Evolutionary conservation across 805 yeast genomes (phyloP).

Genomic region (Kodamaea leandrae): DNA sequence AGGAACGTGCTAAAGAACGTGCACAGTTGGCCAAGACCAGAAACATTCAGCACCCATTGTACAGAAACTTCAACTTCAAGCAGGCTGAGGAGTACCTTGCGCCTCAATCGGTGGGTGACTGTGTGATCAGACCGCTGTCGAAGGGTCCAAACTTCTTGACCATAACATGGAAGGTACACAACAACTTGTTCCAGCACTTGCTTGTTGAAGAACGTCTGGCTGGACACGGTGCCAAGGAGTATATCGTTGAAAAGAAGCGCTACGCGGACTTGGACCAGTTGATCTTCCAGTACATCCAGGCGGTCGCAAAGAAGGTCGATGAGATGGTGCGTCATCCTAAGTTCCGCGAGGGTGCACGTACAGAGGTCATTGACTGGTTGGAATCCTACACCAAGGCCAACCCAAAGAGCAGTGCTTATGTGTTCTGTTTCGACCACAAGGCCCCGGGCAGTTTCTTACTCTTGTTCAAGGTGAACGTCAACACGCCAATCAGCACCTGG

Average conservation of each 20-base stretch:
- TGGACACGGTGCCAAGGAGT: constrained; percentile 44
- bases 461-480: constrained; percentile 77
- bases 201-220: constrained; percentile 76
- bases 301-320: constrained; percentile 76
- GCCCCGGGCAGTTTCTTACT: constrained; percentile 92
- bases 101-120: constrained; percentile 83
- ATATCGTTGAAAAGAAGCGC: constrained; percentile 62
- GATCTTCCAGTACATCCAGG: constrained; percentile 81
- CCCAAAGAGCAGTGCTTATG: constrained; percentile 85
- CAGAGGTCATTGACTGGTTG: constrained; percentile 83
- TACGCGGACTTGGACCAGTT: constrained; percentile 92
- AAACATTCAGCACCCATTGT: constrained; percentile 87
- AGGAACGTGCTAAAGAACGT: constrained; percentile 58
- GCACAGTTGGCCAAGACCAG: constrained; percentile 68
- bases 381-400: constrained; percentile 88
- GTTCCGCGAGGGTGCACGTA: constrained; percentile 74
- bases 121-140: constrained; percentile 92
- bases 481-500: constrained; percentile 74
- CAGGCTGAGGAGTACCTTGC: constrained; percentile 95
- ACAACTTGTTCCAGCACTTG: constrained; percentile 85
- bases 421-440: constrained; percentile 85
- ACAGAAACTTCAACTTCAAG: constrained; percentile 72
- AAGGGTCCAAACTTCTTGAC: constrained; percentile 85
- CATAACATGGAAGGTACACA: constrained; percentile 94
- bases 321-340: constrained; percentile 86